A percentile compares a stretch with the other conserved stretches of the same genome.
phyloP scores from a whole-genome alignment of 441 rosid species.

The Erysimum cheiri region DNA sequence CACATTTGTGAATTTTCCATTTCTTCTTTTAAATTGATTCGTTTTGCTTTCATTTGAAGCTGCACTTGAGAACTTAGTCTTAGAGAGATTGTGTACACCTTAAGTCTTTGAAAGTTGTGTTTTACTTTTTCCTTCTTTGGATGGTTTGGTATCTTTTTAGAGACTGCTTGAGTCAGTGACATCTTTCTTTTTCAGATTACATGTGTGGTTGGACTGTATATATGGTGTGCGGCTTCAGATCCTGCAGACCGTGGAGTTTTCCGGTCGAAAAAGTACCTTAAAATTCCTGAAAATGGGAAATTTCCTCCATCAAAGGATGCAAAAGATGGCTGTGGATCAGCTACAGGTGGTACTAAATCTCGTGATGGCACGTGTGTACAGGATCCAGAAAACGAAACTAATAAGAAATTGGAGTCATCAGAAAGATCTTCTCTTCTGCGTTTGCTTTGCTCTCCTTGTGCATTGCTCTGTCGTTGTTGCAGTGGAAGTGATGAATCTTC shows the following conservation, averaged over 20 bases:
- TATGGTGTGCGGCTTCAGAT: constrained; percentile 98
- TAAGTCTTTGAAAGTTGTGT: background rate
- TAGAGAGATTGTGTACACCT: background rate
- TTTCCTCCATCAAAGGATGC: constrained; percentile 51
- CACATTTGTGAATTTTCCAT: background rate
- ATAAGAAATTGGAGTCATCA: constrained; percentile 50
- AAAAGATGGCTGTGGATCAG: constrained; percentile 71
- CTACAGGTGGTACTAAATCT: constrained; percentile 65
- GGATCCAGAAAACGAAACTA: constrained; percentile 43
- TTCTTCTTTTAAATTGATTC: constrained; percentile 12
- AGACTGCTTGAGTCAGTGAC: constrained; percentile 21
- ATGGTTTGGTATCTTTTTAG: constrained; percentile 9
- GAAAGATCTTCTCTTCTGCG: constrained; percentile 50
- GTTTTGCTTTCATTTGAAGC: background rate
- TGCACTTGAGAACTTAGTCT: background rate
- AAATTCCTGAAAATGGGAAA: constrained; percentile 61
- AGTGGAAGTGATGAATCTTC: constrained; percentile 65
- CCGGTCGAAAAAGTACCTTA: constrained; percentile 84
- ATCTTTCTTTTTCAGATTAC: constrained; percentile 61
- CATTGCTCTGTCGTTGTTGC: constrained; percentile 65
- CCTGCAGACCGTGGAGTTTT: constrained; percentile 95
- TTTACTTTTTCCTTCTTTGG: background rate
- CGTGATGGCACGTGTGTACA: constrained; percentile 54
- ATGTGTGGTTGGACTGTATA: constrained; percentile 85
- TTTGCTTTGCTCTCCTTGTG: constrained; percentile 70